phyloP scores from a whole-genome alignment of 305 asterid genomes.

The Solanum hybrid region DNA sequence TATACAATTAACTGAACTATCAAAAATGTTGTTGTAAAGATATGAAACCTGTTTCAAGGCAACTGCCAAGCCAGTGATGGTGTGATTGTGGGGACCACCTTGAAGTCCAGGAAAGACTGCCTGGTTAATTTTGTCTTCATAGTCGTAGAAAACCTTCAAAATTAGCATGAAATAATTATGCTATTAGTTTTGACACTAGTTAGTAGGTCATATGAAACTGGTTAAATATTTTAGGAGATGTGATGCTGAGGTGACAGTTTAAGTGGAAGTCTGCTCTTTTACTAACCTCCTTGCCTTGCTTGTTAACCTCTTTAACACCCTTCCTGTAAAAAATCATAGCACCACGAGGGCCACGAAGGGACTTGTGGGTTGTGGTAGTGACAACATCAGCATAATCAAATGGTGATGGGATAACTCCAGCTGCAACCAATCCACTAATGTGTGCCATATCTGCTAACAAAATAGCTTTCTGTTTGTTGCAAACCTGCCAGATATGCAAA shows the following conservation, averaged over 20 bases:
- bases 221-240: background rate
- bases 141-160: constrained; percentile 73
- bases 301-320: constrained; percentile 81
- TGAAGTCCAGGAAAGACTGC: constrained; percentile 98
- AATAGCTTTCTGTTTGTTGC: constrained; percentile 77
- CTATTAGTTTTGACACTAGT: background rate
- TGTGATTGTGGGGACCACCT: constrained; percentile 96
- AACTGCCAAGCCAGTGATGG: constrained; percentile 85
- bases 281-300: constrained; percentile 76
- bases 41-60: constrained; percentile 73
- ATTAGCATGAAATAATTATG: background rate
- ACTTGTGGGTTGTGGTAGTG: constrained; percentile 87
- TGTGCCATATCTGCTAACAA: constrained; percentile 86
- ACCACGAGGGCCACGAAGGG: constrained; percentile 91
- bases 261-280: background rate
- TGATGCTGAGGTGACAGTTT: background rate
- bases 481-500: constrained; percentile 20
- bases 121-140: constrained; percentile 83
- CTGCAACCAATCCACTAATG: constrained; percentile 88
- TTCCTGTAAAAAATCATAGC: constrained; percentile 89
- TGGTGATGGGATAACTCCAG: constrained; percentile 75
- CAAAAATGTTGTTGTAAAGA: background rate
- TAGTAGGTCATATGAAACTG: background rate
- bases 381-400: constrained; percentile 82
- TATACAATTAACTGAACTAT: background rate